Percentiles rank a stretch among this genome's conserved stretches.
Conservation (phyloP, 805 yeast species). For the Candida berthetii region DNA sequence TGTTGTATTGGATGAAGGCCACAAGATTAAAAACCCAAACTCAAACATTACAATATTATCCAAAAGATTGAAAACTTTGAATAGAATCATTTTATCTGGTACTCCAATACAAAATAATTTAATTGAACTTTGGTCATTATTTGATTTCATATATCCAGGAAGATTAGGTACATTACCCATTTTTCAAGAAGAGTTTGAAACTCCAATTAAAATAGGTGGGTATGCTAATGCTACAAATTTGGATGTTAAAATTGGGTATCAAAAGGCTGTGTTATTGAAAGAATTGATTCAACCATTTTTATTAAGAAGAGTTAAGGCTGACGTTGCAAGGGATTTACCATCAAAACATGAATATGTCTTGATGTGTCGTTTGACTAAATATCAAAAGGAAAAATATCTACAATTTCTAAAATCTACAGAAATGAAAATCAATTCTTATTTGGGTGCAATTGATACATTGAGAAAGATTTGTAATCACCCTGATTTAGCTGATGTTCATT, state of each 20-base stretch:
- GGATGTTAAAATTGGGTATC: slow-evolving; percentile 93
- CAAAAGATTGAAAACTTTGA: slow-evolving; percentile 78
- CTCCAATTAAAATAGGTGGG: slow-evolving; percentile 95
- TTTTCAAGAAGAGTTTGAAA: slow-evolving; percentile 85
- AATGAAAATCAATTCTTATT: slow-evolving; percentile 66
- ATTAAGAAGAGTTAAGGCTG: slow-evolving; percentile 80
- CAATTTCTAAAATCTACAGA: slow-evolving; percentile 76
- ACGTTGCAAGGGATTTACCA: slow-evolving; percentile 93
- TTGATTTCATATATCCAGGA: slow-evolving; percentile 95
- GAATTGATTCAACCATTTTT: slow-evolving; percentile 89
- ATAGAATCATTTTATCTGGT: slow-evolving; percentile 85
- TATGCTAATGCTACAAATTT: slow-evolving; percentile 95
- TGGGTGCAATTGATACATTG: slow-evolving; percentile 84
- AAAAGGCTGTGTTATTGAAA: slow-evolving; percentile 87
- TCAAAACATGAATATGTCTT: slow-evolving; percentile 90
- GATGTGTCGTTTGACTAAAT: slow-evolving; percentile 78
- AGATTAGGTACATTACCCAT: slow-evolving; percentile 92
- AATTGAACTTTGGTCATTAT: slow-evolving; percentile 88
- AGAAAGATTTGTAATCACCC: slow-evolving; percentile 97
- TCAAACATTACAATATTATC: slow-evolving; percentile 81
- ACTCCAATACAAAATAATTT: slow-evolving; percentile 96
- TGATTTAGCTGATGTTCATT: slow-evolving; percentile 55
- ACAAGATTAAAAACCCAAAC: slow-evolving; percentile 92
- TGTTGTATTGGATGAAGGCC: slow-evolving; percentile 92
- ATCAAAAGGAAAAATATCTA: slow-evolving; percentile 69